Conservation (phyloP, 2,329 filamentous ascomycete species). For the Arthroderma sp. region DNA sequence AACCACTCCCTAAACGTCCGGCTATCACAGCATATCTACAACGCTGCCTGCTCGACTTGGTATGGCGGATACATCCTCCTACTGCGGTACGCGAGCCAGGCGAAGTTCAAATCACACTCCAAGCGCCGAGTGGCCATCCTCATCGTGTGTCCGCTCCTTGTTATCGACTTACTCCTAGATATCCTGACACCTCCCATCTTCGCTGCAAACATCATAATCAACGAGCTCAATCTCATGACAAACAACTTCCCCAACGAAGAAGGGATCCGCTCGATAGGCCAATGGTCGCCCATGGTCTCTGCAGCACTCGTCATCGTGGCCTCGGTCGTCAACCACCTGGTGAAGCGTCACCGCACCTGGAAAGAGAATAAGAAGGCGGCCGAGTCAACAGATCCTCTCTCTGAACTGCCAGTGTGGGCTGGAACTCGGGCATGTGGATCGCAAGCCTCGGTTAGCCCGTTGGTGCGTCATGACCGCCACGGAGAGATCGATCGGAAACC, state of each 20-base stretch:
- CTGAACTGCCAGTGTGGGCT: not conserved
- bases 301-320: conserved; percentile 19
- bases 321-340: conserved; percentile 15
- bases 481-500: not conserved
- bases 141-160: conserved; percentile 15
- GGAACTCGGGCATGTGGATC: not conserved
- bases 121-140: conserved; percentile 9
- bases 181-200: conserved; percentile 18
- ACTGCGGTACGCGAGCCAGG: conserved; percentile 15
- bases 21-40: conserved; percentile 18
- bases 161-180: conserved; percentile 18
- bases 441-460: not conserved
- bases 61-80: conserved; percentile 20
- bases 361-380: conserved; percentile 9
- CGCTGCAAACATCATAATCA: conserved; percentile 19
- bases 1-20: conserved; percentile 15
- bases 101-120: conserved; percentile 6
- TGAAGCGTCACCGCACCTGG: conserved; percentile 12
- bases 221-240: conserved; percentile 18
- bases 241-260: conserved; percentile 18
- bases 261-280: conserved; percentile 17
- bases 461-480: not conserved
- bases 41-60: conserved; percentile 16
- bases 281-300: conserved; percentile 19
- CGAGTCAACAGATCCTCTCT: not conserved